Base-by-base conservation (phyloP, 441 rosid genomes). In the Erodium chrysanthum region DNA sequence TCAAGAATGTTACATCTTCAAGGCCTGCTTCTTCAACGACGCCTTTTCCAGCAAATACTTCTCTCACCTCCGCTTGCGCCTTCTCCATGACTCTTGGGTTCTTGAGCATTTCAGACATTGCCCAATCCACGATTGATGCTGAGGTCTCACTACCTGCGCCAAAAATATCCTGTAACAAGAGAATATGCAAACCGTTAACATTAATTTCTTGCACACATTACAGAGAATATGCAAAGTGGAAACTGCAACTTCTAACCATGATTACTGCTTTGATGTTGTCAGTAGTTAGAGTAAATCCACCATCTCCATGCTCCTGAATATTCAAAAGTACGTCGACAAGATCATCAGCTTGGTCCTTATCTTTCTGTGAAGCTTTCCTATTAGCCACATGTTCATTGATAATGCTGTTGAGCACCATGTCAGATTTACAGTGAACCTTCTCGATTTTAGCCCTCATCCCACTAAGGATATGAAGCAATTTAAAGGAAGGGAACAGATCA, bases 11-110 rank as follows among this genome's bases (percentile, higher is more conserved):
- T 17, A 78, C 44, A 60, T 80, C 70, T 3, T 27, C 25, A 8
- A 82, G 21, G 3, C 48, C 70, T 6, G 65, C 20, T 56, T 79
- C 83, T 11, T 61, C 60, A 1, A 79, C 65, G 2, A 14, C 62
- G 22, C 65, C 61, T 63, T 69, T 62, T 0, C 10, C 8, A 0
- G 33, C 12, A 8, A 77, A 69, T 1, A 77, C 68, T 1, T 12
- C 14, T 37, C 84, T 78, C 11, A 84, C 79, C 65, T 82, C 83
- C 14, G 68, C 66, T 67, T 82, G 81, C 17, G 79, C 83, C 37
- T 77, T 78, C 42, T 73, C n/a, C 73, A 84, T 69, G 10, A 73
- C 31, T 4, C 42, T 29, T 1, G 78, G 85, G 6, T 84, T 72
- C 59, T 74, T 79, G 23, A 79, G 7, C 50, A 81, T 17, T 69